Conservation (phyloP, 352 stramenopile genomes). For the Phytopythium cucurbitacearum region DNA sequence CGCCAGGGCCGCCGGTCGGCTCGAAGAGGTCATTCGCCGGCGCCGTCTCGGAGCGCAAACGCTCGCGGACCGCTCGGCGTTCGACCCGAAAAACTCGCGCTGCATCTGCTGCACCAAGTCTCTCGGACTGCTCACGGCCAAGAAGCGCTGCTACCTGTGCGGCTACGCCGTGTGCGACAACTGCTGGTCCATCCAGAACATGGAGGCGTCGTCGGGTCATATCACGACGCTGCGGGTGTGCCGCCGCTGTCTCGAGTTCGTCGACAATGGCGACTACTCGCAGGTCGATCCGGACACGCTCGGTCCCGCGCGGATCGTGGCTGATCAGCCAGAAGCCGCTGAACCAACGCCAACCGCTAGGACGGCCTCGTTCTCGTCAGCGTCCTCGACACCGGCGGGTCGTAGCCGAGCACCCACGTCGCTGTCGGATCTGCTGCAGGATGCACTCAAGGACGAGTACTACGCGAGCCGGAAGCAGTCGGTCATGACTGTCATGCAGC, state of each 20-base stretch:
- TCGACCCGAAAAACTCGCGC: slow-evolving; percentile 42
- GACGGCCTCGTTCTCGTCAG: not conserved
- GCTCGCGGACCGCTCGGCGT: slow-evolving; percentile 37
- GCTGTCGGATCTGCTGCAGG: slow-evolving; percentile 11
- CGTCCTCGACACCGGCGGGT: not conserved
- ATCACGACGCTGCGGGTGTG: slow-evolving; percentile 44
- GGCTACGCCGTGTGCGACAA: slow-evolving; percentile 35
- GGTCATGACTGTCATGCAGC: slow-evolving; percentile 57
- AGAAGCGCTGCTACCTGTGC: slow-evolving; percentile 37
- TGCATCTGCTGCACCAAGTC: slow-evolving; percentile 59
- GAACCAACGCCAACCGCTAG: too few species aligned
- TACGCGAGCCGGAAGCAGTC: slow-evolving; percentile 25
- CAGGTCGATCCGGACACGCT: slow-evolving; percentile 25
- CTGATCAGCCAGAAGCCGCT: slow-evolving; percentile 7
- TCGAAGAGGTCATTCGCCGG: slow-evolving; percentile 47
- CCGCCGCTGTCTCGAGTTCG: slow-evolving; percentile 40
- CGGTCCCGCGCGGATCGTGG: slow-evolving; percentile 17
- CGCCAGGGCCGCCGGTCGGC: slow-evolving; percentile 24
- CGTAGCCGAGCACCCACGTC: not conserved
- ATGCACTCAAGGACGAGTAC: slow-evolving; percentile 22
- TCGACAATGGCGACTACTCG: slow-evolving; percentile 49
- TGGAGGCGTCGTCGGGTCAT: slow-evolving; percentile 23
- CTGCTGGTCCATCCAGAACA: slow-evolving; percentile 31
- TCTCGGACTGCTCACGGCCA: slow-evolving; percentile 24
- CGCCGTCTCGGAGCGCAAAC: slow-evolving; percentile 53